Conservation (phyloP, 2,329 filamentous ascomycete species). For the Eutypa lata region DNA sequence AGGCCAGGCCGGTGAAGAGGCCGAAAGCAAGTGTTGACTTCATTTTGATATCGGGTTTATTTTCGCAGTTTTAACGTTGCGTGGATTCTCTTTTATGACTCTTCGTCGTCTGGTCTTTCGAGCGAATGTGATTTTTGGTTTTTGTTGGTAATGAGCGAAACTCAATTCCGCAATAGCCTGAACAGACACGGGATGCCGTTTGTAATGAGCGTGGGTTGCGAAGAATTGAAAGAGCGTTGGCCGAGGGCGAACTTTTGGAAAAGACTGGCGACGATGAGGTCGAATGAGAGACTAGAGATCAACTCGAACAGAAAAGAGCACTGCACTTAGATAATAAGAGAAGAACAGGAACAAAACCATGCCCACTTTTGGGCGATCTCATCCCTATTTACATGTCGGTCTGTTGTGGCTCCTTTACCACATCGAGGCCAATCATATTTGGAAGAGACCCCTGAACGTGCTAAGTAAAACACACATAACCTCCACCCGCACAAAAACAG, state of each 20-base stretch:
- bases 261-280: constrained; percentile 27
- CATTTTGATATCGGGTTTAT: constrained; percentile 22
- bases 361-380: constrained; percentile 10
- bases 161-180: constrained; percentile 31
- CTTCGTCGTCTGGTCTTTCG: constrained; percentile 22
- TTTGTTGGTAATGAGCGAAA: constrained; percentile 30
- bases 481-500: constrained; percentile 8
- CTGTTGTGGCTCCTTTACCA: constrained; percentile 2
- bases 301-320: constrained; percentile 26
- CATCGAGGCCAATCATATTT: constrained; percentile 1
- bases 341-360: constrained; percentile 19
- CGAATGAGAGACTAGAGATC: constrained; percentile 31
- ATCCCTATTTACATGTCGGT: constrained; percentile 20
- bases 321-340: constrained; percentile 18
- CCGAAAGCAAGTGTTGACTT: constrained; percentile 32
- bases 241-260: constrained; percentile 24
- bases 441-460: constrained; percentile 6
- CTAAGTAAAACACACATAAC: constrained; percentile 8
- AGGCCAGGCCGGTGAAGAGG: constrained; percentile 29
- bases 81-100: constrained; percentile 18
- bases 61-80: constrained; percentile 1
- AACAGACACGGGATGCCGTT: constrained; percentile 26
- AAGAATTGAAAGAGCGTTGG: constrained; percentile 23
- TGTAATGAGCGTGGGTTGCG: constrained; percentile 14
- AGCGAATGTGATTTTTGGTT: constrained; percentile 29